Percentiles rank a stretch among this genome's conserved stretches.
These are phyloP conservation scores for Pseudogymnoascus pannorum DNA, from an alignment of 2,329 filamentous ascomycete species.

Conservation along the genomic window DNA sequence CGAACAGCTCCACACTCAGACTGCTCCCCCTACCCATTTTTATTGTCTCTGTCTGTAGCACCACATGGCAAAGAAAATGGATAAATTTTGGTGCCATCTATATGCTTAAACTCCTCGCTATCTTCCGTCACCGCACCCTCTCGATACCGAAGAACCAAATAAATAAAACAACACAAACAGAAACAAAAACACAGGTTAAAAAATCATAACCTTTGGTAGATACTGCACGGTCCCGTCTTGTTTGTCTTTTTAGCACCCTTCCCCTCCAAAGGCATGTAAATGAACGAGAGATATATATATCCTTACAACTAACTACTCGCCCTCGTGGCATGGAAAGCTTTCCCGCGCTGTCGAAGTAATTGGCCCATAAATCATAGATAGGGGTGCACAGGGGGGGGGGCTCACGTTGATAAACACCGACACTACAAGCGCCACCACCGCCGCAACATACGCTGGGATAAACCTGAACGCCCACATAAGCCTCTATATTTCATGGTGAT, in stretches of 20 bases:
- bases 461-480: neutral
- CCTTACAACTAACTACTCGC: neutral
- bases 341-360: neutral
- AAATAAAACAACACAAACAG: no score
- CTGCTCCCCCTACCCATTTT: no score
- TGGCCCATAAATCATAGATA: neutral
- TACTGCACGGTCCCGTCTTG: neutral
- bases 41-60: no score
- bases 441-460: constrained; percentile 6
- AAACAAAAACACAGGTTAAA: no score
- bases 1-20: no score
- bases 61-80: no score
- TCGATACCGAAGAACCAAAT: no score
- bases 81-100: no score
- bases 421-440: neutral
- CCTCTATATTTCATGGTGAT: neutral
- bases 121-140: no score
- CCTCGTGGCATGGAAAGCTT: neutral
- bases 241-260: no score
- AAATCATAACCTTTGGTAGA: neutral
- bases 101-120: no score
- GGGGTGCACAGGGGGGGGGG: neutral
- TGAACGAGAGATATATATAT: neutral
- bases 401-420: constrained; percentile 4
- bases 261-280: neutral